phyloP scores from a whole-genome alignment of 2,329 filamentous ascomycete species.

The Cladosporium oxysporum region DNA sequence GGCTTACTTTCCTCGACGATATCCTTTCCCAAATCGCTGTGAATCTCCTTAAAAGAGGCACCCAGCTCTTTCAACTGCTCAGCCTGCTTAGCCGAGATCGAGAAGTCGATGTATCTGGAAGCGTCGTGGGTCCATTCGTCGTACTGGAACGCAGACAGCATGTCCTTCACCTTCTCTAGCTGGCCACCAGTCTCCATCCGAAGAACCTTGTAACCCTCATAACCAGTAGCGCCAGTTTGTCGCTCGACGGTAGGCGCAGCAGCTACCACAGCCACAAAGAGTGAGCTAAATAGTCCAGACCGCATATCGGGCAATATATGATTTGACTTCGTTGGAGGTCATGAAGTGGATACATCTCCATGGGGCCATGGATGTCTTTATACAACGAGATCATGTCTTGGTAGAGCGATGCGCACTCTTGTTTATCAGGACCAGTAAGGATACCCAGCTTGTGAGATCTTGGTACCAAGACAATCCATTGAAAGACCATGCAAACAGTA shows the following conservation, averaged over 20 bases:
- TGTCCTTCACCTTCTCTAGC: conserved; percentile 28
- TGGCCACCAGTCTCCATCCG: conserved; percentile 16
- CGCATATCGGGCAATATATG: neutral
- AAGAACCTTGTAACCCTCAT: conserved; percentile 45
- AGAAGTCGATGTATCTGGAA: conserved; percentile 31
- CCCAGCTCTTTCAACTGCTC: conserved; percentile 37
- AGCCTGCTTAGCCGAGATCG: conserved; percentile 15
- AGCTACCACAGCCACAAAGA: conserved; percentile 1
- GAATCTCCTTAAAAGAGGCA: conserved; percentile 40
- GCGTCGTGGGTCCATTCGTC: conserved; percentile 32
- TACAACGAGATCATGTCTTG: neutral
- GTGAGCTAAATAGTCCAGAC: neutral
- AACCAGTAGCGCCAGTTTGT: conserved; percentile 23
- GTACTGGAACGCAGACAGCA: conserved; percentile 40
- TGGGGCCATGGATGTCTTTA: neutral
- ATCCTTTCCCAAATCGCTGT: conserved; percentile 47
- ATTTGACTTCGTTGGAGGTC: neutral
- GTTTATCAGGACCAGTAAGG: neutral
- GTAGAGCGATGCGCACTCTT: neutral
- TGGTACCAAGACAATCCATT: neutral
- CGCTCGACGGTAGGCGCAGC: conserved; percentile 1
- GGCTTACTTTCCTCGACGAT: conserved; percentile 34
- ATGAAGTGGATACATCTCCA: neutral
- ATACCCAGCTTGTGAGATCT: neutral
- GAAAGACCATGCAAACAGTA: no score